Evolutionary conservation across 1,139 yeast genomes (phyloP).

Genomic region (Meyerozyma guilliermondii): DNA sequence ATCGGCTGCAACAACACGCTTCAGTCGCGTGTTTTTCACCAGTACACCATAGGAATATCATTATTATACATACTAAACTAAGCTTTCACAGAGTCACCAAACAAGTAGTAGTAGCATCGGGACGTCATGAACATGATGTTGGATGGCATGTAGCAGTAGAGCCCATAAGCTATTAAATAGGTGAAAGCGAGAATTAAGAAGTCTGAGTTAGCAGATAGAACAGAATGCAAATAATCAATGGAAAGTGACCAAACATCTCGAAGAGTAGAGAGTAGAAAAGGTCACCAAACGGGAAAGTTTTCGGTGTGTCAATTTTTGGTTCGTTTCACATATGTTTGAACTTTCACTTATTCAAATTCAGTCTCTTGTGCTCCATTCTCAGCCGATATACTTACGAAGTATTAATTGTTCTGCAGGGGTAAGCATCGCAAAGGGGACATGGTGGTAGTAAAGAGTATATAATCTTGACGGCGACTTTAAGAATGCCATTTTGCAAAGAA

Average conservation of each 20-base stretch:
- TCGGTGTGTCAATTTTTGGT: too few relatives aligned
- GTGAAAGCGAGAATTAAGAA: constrained; percentile 25
- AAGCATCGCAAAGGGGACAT: constrained; percentile 37
- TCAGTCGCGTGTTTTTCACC: not conserved
- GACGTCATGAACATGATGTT: constrained; percentile 26
- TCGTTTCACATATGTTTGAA: too few relatives aligned
- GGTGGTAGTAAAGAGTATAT: constrained; percentile 30
- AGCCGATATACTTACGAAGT: constrained; percentile 17
- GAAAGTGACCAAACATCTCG: not conserved
- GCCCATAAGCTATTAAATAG: constrained; percentile 32
- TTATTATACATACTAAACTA: not conserved
- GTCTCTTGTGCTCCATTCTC: too few relatives aligned
- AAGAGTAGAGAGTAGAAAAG: not conserved
- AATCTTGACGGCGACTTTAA: constrained; percentile 7
- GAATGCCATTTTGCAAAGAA: not conserved
- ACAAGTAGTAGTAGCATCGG: constrained; percentile 32
- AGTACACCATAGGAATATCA: not conserved
- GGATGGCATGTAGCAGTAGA: constrained; percentile 31
- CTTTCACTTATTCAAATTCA: too few relatives aligned
- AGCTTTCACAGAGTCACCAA: constrained; percentile 18
- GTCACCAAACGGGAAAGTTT: not conserved
- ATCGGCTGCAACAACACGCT: not conserved
- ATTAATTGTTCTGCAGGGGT: constrained; percentile 29
- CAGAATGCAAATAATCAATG: too few relatives aligned
- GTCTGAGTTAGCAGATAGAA: constrained; percentile 9